phyloP scores from a whole-genome alignment of 371 early-diverging fungal genomes.

The Modicella reniformis region DNA sequence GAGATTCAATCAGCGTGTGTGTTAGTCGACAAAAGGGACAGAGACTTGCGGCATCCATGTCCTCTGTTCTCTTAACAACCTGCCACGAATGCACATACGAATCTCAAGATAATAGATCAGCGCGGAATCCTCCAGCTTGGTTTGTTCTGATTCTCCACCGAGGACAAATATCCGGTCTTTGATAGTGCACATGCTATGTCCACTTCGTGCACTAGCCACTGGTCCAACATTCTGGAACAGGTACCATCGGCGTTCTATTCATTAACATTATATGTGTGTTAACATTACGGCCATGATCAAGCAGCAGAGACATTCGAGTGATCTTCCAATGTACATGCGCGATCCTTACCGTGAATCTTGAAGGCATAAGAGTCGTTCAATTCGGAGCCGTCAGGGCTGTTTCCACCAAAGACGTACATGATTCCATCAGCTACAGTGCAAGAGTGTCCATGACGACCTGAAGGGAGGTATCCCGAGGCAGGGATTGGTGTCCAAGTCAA shows the following conservation, averaged over 20 bases:
- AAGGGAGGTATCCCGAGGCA: constrained; percentile 74
- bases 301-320: neutral
- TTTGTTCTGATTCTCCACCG: constrained; percentile 68
- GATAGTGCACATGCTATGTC: constrained; percentile 71
- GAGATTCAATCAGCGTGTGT: neutral
- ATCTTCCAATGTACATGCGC: neutral
- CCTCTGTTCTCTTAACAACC: neutral
- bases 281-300: neutral
- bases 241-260: constrained; percentile 75
- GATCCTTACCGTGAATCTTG: constrained; percentile 67
- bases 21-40: neutral
- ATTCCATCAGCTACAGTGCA: constrained; percentile 76
- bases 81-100: constrained; percentile 53
- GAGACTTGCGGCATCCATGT: neutral
- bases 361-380: constrained; percentile 80
- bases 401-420: constrained; percentile 82
- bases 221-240: constrained; percentile 82
- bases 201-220: constrained; percentile 72
- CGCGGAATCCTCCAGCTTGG: constrained; percentile 64
- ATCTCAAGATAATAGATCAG: constrained; percentile 73
- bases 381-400: constrained; percentile 66
- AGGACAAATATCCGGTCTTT: constrained; percentile 72
- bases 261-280: neutral
- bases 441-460: constrained; percentile 74
- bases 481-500: constrained; percentile 71